These are phyloP conservation scores for Boechera divaricarpa DNA, from an alignment of 345 rosid genomes.

Conservation along the genomic window DNA sequence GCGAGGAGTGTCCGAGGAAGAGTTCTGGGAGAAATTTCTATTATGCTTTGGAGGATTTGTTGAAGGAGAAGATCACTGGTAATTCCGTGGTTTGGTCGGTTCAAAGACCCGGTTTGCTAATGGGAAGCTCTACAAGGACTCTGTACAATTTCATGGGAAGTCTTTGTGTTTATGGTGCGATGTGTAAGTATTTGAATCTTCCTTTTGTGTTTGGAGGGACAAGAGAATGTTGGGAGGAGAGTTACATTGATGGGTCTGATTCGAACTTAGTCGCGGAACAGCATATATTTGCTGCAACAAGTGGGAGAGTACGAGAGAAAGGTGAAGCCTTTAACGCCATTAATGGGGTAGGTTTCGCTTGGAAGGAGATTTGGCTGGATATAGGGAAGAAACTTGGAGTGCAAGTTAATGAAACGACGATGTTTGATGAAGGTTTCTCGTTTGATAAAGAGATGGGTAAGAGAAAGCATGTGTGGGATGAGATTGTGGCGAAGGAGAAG, in stretches of 20 bases:
- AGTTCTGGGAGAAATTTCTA: slow-evolving; percentile 56
- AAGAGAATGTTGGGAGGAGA: slow-evolving; percentile 84
- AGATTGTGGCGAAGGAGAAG: slow-evolving; percentile 60
- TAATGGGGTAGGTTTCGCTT: slow-evolving; percentile 72
- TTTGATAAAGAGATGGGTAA: slow-evolving; percentile 57
- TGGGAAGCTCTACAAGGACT: slow-evolving; percentile 71
- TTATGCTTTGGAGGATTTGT: slow-evolving; percentile 74
- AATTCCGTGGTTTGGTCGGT: slow-evolving; percentile 67
- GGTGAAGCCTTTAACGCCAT: slow-evolving; percentile 77
- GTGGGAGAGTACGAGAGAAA: slow-evolving; percentile 46
- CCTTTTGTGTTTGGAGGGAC: slow-evolving; percentile 92
- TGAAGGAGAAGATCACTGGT: slow-evolving; percentile 59
- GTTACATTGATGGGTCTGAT: slow-evolving; percentile 78
- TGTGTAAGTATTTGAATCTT: slow-evolving; percentile 67
- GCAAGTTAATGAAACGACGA: slow-evolving; percentile 46
- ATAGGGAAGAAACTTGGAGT: slow-evolving; percentile 66
- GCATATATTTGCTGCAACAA: slow-evolving; percentile 79
- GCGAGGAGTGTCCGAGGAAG: slow-evolving; percentile 69
- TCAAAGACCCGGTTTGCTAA: slow-evolving; percentile 80
- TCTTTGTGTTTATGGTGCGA: slow-evolving; percentile 72
- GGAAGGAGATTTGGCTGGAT: slow-evolving; percentile 84
- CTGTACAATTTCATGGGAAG: slow-evolving; percentile 77
- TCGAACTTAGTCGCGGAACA: slow-evolving; percentile 74
- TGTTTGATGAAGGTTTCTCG: slow-evolving; percentile 58
- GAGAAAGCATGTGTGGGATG: slow-evolving; percentile 65